phyloP scores from a whole-genome alignment of 192 early-diverging fungal genomes.

The Anaeromyces robustus region DNA sequence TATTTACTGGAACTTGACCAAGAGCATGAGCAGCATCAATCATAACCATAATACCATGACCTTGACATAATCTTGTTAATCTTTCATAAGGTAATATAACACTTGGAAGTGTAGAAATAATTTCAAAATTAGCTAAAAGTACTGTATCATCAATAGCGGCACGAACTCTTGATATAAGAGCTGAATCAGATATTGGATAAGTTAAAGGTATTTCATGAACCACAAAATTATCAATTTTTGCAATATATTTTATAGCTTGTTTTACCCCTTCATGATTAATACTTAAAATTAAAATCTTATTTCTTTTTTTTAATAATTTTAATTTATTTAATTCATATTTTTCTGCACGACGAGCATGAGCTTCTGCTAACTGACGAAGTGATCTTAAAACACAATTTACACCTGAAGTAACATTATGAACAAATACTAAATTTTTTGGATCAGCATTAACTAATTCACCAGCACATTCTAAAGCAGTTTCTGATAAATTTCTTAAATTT shows the following conservation, averaged over 20 bases:
- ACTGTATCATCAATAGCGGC: conserved; percentile 18
- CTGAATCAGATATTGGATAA: conserved; percentile 19
- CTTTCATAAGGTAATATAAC: conserved; percentile 23
- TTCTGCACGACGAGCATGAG: not conserved
- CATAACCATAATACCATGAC: conserved; percentile 31
- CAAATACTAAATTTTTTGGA: conserved; percentile 32
- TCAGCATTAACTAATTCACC: conserved; percentile 27
- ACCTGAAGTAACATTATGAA: conserved; percentile 36
- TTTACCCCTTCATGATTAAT: conserved; percentile 34
- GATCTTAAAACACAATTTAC: conserved; percentile 26
- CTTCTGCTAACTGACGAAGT: not conserved
- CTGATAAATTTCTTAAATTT: conserved; percentile 12
- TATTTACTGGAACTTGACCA: conserved; percentile 43
- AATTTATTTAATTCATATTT: conserved; percentile 7
- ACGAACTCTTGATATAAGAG: conserved; percentile 13
- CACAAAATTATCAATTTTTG: conserved; percentile 19
- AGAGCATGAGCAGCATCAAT: conserved; percentile 55
- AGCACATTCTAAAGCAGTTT: conserved; percentile 13
- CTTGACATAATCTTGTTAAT: conserved; percentile 15
- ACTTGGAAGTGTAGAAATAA: conserved; percentile 34
- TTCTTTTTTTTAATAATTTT: not conserved
- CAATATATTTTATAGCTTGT: conserved; percentile 22
- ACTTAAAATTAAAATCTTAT: conserved; percentile 28
- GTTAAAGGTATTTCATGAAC: conserved; percentile 20
- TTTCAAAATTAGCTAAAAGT: conserved; percentile 30